Evolutionary conservation across 345 rosid species (phyloP).

Genomic region (Psidium friedrichsthalianum): DNA sequence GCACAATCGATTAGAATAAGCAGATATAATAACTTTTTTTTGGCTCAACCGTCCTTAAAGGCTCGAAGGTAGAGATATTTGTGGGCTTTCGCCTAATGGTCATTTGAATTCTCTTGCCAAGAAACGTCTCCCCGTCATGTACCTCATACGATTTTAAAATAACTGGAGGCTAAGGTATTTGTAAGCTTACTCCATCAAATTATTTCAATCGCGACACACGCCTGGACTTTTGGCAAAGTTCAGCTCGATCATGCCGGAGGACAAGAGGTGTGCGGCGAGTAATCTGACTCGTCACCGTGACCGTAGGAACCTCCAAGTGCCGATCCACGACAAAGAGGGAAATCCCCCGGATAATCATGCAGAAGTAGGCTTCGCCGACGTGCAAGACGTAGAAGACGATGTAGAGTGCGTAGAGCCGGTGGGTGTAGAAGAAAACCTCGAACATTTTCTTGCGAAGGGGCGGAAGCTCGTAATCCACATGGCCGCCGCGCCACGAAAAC

Average conservation of each 20-base stretch:
- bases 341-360: conserved; percentile 38
- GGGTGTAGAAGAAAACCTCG: conserved; percentile 53
- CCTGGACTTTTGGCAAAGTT: conserved; percentile 44
- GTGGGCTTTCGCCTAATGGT: background rate
- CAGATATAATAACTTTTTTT: background rate
- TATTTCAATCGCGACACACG: background rate
- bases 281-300: conserved; percentile 21
- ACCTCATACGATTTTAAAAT: background rate
- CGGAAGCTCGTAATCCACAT: conserved; percentile 40
- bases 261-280: conserved; percentile 32
- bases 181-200: background rate
- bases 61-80: background rate
- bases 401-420: conserved; percentile 37
- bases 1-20: background rate
- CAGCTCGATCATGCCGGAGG: conserved; percentile 33
- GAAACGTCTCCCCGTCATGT: background rate
- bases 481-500: conserved; percentile 23
- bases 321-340: conserved; percentile 48
- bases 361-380: conserved; percentile 27
- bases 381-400: conserved; percentile 40
- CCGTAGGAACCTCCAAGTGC: conserved; percentile 36
- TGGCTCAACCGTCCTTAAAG: background rate
- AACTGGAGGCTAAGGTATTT: background rate
- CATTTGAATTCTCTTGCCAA: background rate
- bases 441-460: conserved; percentile 24